Base-by-base conservation (phyloP, 176 grass and related monocot species). In the Neostapfia colusana region DNA sequence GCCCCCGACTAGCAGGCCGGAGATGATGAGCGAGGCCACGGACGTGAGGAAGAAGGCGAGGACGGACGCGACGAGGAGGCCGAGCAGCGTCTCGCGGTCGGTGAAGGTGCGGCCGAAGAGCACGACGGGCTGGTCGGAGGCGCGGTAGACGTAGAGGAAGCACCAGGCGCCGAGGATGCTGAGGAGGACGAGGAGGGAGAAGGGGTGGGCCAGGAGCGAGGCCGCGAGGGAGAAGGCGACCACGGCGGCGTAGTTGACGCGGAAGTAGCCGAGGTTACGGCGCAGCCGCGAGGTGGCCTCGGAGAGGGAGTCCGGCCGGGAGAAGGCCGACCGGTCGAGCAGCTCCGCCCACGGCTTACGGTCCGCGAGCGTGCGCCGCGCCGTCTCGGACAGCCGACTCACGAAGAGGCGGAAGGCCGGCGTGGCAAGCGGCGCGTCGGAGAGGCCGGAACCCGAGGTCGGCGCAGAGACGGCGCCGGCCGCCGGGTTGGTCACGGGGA, bases 191-290 rank as follows among this genome's bases (percentile, higher is more conserved):
- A 82, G 60, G 25, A 92, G 69, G 7, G 86, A 86, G 71, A 84
- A 27, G 0, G 90, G 90, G 70, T 92, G 86, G 24, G 83, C 78
- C 10, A 86, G 75, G 75, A 92, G 83, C 45, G 83, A 44, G n/a
- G 88, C 53, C 48, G 81, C 74, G 6, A 92, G 83, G 25, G 73
- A 81, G 25, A 88, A 56, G 10, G 68, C 80, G 21, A 86, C 72
- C 40, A 87, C 12, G 24, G 84, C 72, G 39, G 87, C 55, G 82
- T 97, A 97, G 87, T 97, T 97, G 71, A 84, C 93, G 56, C 93
- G 90, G 76, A 97, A 97, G 85, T 97, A 93, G 57, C 87, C 56
- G 24, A 97, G 76, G 85, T 97, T 97, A 64, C 69, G 84, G 57
- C 93, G 82, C 16, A 90, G 79, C 20, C 93, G 90, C 12, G 82